Evolutionary conservation across 202 grass and related monocot species (phyloP), one percentile per base, ranked within the genome.

Genomic region (Brachypodium distachyon): DNA sequence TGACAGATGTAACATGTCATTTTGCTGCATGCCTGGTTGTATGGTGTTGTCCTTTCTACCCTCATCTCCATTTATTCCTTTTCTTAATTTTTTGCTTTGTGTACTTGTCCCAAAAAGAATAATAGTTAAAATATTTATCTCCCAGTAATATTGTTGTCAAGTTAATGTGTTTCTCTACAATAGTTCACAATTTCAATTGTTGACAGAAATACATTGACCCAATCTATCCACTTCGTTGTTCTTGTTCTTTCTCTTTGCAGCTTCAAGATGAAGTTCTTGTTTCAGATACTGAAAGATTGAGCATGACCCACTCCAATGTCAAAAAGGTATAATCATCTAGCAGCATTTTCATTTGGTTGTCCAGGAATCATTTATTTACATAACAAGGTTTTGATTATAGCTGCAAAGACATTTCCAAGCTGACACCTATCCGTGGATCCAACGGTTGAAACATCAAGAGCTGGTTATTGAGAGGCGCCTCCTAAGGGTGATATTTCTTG

Each of bases 231-330:
- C 40, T 68, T 33, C 59, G 18, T 38, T 38, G 33, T 59, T 38
- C 27, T 52, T 60, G 8, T 74, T 46, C 5, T 26, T 64, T 72
- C 55, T 60, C 9, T 33, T 38, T 82, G 29, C 86, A 97, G 95
- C 89, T 98, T 68, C 95, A 98, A 88, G 91, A 95, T 85, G 95
- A 95, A 92, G 95, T 98, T 70, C 81, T 98, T 85, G 77, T 72
- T 78, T 98, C 91, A 52, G 95, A 98, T 76, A 71, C 95, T 33
- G 87, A 92, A 26, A 92, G 95, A 74, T 74, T 98, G 80, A 89
- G 71, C 49, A 95, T 92, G 89, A 92, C 87, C 13, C 91, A 92
- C 43, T 71, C 87, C 50, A 95, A 98, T 87, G 95, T 92, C 34
- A 95, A 92, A 77, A 92, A 90, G 87, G 91, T 97, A 76, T 61